Base-by-base conservation (phyloP, 805 yeast genomes). In the Kuraishia ogatae region DNA sequence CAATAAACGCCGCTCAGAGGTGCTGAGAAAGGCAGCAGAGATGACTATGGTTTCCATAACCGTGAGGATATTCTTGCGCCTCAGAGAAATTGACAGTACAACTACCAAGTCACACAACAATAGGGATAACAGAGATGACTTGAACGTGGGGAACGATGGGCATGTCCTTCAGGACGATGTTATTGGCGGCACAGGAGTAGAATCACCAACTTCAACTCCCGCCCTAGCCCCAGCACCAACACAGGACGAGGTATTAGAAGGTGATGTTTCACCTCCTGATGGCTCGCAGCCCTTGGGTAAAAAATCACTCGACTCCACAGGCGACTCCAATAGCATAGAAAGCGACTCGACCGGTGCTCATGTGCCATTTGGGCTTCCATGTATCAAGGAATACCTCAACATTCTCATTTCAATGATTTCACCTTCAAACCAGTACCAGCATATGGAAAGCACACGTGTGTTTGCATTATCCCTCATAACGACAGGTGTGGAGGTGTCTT, bases 1-100 rank as follows among this genome's bases (percentile, higher is more conserved):
- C 64, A 96, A 94, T 67, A 89, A 89, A 71, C 81, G 92, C 66
- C 80, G 97, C 66, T 85, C 96, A 57, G 98, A 93, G 61, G 89
- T 92, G 7, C 76, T 94, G 56, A 77, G 98, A 63, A 81, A 86
- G 57, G 87, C 96, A 0, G 97, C 98, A 0, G 97, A 92, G 64
- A 79, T 87, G 73, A 80, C 96, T 0, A 78, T 90, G 77, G 74
- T 81, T 46, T 71, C 83, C 1, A 84, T 91, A 51, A 84, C 96
- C 0, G 78, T 83, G 47, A 77, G 81, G 54, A 77, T 91, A 6
- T 91, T 91, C 66, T 70, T 75, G 46, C 83, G 82, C 56, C 70
- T 92, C 51, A 76, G 76, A 50, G 68, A 70, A 23, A 76, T 89
- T 23, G 84, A 79, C 59, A 64, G 61, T 24, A 65, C 61, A 35